Percentiles rank a stretch among this genome's conserved stretches.
These are phyloP conservation scores for Gamsiella multidivaricata DNA, from an alignment of 192 early-diverging fungal genomes.

Conservation along the genomic window DNA sequence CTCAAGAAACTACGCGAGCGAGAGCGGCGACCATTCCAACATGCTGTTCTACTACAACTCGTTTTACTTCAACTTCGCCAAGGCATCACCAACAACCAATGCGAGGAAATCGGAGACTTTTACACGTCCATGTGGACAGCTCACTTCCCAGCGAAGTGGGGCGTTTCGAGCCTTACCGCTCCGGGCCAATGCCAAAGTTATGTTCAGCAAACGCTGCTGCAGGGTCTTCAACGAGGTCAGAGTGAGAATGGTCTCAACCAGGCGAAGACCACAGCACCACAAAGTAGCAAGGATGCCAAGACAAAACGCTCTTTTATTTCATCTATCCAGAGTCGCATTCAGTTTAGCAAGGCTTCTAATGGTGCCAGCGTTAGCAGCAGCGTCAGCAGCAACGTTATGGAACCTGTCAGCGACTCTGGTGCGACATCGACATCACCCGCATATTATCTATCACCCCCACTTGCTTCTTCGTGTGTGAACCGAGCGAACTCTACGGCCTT, in stretches of 20 bases:
- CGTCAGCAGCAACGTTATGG: not conserved
- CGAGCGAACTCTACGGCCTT: not conserved
- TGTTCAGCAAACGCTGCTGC: constrained; percentile 6
- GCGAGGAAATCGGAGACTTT: constrained; percentile 41
- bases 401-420: not conserved
- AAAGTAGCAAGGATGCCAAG: constrained; percentile 21
- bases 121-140: constrained; percentile 27
- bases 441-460: not conserved
- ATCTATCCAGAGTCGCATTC: constrained; percentile 26
- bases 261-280: not conserved
- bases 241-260: too few relatives aligned
- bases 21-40: constrained; percentile 26
- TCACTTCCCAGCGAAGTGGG: constrained; percentile 23
- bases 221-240: not conserved
- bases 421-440: not conserved
- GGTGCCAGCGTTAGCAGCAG: not conserved
- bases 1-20: constrained; percentile 30
- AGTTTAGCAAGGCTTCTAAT: constrained; percentile 6
- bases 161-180: constrained; percentile 3
- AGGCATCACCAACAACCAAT: constrained; percentile 23
- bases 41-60: constrained; percentile 28
- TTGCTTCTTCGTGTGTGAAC: not conserved
- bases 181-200: constrained; percentile 11
- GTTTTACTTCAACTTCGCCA: constrained; percentile 26
- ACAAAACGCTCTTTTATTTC: constrained; percentile 18